Base-by-base conservation (phyloP, 345 rosid species). In the Gossypium bickii region DNA sequence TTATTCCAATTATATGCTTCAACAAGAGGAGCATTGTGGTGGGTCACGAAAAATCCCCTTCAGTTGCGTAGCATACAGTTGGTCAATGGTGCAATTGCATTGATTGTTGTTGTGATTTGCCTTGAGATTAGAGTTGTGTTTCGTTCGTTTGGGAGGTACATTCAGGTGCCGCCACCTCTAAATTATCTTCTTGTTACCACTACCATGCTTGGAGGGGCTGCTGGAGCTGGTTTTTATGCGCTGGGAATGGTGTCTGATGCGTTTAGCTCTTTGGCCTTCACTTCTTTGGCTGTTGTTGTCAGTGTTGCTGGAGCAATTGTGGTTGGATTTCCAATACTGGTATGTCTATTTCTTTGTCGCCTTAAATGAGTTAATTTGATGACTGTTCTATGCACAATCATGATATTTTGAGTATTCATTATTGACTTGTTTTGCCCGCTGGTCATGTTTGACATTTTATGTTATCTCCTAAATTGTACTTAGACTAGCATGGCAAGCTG, bases 111-210 rank as follows among this genome's bases (percentile, higher is more conserved):
- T 57, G 97, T 96, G 70, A 81, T 96, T 7, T 88, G 97, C 78
- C 89, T 96, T 85, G 99, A 96, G 92, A 78, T 92, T 76, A 87
- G 99, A 80, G 98, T 93, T 81, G 89, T 96, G 74, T 96, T 96
- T 83, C 97, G 85, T 68, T 91, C 99, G 2, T 96, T 93, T 80
- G 99, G 97, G 78, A 87, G 87, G 81, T 96, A 96, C 77, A 89
- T 96, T 79, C 99, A 96, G 82, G 93, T 96, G 60, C 98, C 97
- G 2, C 92, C 97, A 2, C 99, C 99, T 0, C 78, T 88, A 69
- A 96, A 88, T 73, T 95, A 93, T 84, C 83, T 95, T 74, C 87
- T 96, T 76, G 98, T 96, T 66, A 96, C 98, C 12, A 73, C 73
- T 76, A 86, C 97, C 2, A 77, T 96, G 98, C 97, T 96, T 66